phyloP scores from a whole-genome alignment of 1,284 basidiomycete genomes.

The Irpex rosettiformis region DNA sequence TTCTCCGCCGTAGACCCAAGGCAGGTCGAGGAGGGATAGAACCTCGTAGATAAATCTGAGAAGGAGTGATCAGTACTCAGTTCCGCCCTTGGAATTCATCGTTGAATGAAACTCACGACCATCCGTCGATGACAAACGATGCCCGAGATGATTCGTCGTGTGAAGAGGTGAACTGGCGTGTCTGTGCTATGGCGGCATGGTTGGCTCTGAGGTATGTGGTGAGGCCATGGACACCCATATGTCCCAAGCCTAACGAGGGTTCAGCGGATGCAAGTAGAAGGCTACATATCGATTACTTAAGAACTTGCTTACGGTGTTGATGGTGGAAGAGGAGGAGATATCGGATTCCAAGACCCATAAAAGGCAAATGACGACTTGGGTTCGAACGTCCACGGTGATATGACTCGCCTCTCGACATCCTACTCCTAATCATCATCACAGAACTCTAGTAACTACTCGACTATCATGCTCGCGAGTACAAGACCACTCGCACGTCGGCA shows the following conservation, averaged over 20 bases:
- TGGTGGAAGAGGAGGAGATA: no score
- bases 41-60: conserved; percentile 77
- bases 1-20: conserved; percentile 88
- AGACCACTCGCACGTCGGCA: no score
- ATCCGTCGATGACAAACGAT: conserved; percentile 76
- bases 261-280: no score
- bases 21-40: conserved; percentile 58
- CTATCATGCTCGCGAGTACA: no score
- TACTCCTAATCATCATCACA: no score
- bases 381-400: no score
- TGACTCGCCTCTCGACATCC: no score
- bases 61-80: conserved; percentile 10
- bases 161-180: conserved; percentile 34
- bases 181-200: conserved; percentile 48
- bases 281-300: no score
- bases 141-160: conserved; percentile 18
- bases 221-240: conserved; percentile 84
- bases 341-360: no score
- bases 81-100: neutral
- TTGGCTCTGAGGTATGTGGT: conserved; percentile 79
- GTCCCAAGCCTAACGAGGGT: conserved; percentile 29
- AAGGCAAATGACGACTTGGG: no score
- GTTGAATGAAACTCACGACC: conserved; percentile 69
- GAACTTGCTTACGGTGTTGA: no score
- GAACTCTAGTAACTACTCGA: no score